A percentile compares a stretch with the other conserved stretches of the same genome.
Conservation (phyloP, 768 basidiomycete species). For the Phaffia australis region DNA sequence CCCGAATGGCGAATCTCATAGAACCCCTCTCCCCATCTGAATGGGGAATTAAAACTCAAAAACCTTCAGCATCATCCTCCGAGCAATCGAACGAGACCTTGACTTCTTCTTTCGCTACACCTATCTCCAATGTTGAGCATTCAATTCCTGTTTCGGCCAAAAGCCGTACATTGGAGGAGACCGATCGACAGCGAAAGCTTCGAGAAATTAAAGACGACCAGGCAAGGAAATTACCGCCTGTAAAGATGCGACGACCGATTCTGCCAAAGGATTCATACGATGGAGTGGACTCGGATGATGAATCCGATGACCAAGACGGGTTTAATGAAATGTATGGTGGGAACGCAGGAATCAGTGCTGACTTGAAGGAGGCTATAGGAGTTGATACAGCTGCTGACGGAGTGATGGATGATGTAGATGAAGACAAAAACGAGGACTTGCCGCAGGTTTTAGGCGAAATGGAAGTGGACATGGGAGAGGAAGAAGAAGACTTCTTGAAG, state of each 20-base stretch:
- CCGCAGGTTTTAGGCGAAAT: constrained; percentile 64
- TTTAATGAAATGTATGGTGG: constrained; percentile 22
- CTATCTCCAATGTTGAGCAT: background rate
- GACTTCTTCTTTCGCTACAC: background rate
- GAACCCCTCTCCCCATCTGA: constrained; percentile 66
- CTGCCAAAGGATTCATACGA: constrained; percentile 76
- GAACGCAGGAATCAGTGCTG: constrained; percentile 23
- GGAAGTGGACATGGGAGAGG: constrained; percentile 83
- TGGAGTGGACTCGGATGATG: constrained; percentile 84
- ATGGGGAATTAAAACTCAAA: constrained; percentile 54
- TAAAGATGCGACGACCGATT: constrained; percentile 61
- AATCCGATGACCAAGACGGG: constrained; percentile 43
- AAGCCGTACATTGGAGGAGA: constrained; percentile 12
- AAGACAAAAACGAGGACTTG: constrained; percentile 52
- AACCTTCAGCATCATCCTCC: background rate
- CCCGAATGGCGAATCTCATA: constrained; percentile 69
- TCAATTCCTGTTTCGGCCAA: constrained; percentile 4
- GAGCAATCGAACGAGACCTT: background rate
- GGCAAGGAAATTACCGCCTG: constrained; percentile 33
- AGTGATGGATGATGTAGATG: constrained; percentile 38
- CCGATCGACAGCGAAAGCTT: constrained; percentile 20
- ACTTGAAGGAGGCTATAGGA: constrained; percentile 39
- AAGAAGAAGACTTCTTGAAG: constrained; percentile 87
- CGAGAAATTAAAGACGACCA: constrained; percentile 17
- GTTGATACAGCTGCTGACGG: constrained; percentile 49